Base-by-base conservation (phyloP, 495 filamentous ascomycete genomes). In the Podospora pseudopauciseta region DNA sequence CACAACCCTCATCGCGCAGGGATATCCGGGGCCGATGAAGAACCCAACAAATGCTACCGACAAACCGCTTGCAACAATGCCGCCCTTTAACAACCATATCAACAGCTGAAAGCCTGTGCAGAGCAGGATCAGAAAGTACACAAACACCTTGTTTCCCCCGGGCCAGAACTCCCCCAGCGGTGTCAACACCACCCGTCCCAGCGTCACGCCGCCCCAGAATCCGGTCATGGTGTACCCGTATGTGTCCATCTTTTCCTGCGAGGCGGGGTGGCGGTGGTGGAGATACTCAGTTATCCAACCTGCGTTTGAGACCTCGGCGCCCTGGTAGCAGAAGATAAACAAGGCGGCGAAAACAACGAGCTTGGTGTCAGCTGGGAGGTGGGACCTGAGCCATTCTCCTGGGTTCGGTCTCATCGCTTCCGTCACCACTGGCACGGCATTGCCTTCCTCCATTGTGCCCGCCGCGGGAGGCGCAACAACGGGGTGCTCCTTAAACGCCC, bases 271-370 rank as follows among this genome's bases (percentile, higher is more conserved):
- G 7, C 15, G 39, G 44, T 80, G 85, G 75, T 93, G 90, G 44
- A 94, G 78, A 80, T 92, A 93, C 4, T 89, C 90, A 59, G 93
- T 91, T 18, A 93, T 87, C 93, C 91, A 96, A 26, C 91, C 88
- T 65, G 90, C 91, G 71, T 91, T 87, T 20, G 86, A 87, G 5
- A 92, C 90, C 74, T 93, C 91, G 49, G 89, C 90, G 34, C 90
- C 91, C 74, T 93, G 91, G 75, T 94, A 93, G 19, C 88, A 86
- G 75, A 95, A 92, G 77, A 93, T 90, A 78, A 94, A 93, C 1
- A 91, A 71, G 0, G 91, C 88, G 7, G 89, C 89, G 0, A 93
- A 80, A 4, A 94, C 68, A 3, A 92, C 91, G 15, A 86, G 83
- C 63, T 81, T 82, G 28, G 28, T 64, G 86, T 86, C 65, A 83